Percentiles rank a stretch among this genome's conserved stretches.
Evolutionary conservation across 2,329 filamentous ascomycete genomes (phyloP).

Genomic region (Nemania sp.): DNA sequence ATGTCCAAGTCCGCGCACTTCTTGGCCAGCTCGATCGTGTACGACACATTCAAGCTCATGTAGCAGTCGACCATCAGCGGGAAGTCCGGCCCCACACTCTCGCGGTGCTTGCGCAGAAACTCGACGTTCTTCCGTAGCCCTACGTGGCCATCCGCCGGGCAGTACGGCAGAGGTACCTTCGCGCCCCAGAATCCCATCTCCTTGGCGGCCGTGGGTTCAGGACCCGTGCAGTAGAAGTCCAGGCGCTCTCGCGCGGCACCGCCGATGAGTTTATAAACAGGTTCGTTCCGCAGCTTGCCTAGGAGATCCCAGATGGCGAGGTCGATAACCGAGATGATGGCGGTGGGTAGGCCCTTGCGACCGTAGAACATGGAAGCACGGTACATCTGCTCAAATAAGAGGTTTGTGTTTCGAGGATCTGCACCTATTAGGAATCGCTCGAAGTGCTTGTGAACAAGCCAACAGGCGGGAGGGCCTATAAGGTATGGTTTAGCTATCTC

Average conservation of each 20-base stretch:
- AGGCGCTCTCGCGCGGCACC: slow-evolving; percentile 86
- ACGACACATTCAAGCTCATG: slow-evolving; percentile 93
- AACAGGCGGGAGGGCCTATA: slow-evolving; percentile 85
- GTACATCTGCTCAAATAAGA: slow-evolving; percentile 97
- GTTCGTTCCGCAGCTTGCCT: slow-evolving; percentile 91
- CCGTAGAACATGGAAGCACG: slow-evolving; percentile 96
- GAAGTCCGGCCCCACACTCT: slow-evolving; percentile 88
- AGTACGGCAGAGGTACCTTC: slow-evolving; percentile 91
- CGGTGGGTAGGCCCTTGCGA: slow-evolving; percentile 88
- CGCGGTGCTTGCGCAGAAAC: slow-evolving; percentile 86
- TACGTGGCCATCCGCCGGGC: slow-evolving; percentile 84
- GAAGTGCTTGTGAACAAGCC: slow-evolving; percentile 94
- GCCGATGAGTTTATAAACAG: slow-evolving; percentile 93
- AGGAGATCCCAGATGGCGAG: slow-evolving; percentile 92
- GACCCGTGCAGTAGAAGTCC: slow-evolving; percentile 95
- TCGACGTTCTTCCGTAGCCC: slow-evolving; percentile 91
- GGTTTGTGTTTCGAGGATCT: slow-evolving; percentile 90
- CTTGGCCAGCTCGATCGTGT: slow-evolving; percentile 91
- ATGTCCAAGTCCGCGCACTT: slow-evolving; percentile 86
- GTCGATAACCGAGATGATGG: slow-evolving; percentile 94
- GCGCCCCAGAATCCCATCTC: slow-evolving; percentile 90
- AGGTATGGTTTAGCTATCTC: slow-evolving; percentile 12
- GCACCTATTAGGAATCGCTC: slow-evolving; percentile 90
- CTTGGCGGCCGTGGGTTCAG: slow-evolving; percentile 83
- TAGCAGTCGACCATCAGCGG: slow-evolving; percentile 97